Base-by-base conservation (phyloP, 805 yeast species). In the Metschnikowia cerradonensis region DNA sequence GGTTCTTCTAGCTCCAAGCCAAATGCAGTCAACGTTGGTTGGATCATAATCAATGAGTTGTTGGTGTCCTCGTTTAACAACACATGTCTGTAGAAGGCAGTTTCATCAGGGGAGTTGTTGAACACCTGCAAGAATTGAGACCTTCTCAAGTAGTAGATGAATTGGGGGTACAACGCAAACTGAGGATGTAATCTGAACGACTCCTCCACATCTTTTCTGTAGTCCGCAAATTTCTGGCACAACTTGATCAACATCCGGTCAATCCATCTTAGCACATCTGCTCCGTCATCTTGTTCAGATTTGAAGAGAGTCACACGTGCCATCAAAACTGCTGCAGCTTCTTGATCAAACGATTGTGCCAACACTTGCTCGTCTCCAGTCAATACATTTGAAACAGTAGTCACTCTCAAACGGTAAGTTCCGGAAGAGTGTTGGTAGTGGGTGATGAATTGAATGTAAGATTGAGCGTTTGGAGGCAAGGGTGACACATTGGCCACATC, bases 71-170 rank as follows among this genome's bases (percentile, higher is more conserved):
- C 97, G 57, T 92, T 84, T 65, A 88, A 80, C 65, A 94, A 81
- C 15, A 90, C 85, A 68, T 94, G 99, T 67, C 97, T 84, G 72
- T 92, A 90, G 71, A 91, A 94, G 36, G 97, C 96, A 41, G 98
- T 90, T 75, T 94, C 99, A 75, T 94, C 99, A 1, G 99, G 99
- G 5, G 99, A 94, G 71, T 91, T 91, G 72, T 94, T 94, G 78
- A 94, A 94, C 41, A 92, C 96, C 68, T 90, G 96, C 67, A 94
- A 75, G 68, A 94, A 91, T 71, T 92, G 98, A 1, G 97, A 90
- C 68, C 99, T 85, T 73, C 99, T 87, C 71, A 94, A 77, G 67
- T 94, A 95, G 73, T 87, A 94, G 71, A 94, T 86, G 64, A 94
- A 95, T 70, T 94, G 99, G 26, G 99, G 99, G 65, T 89, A 87